Base-by-base conservation (phyloP, 2,329 filamentous ascomycete species). In the Pseudogymnoascus verrucosus region DNA sequence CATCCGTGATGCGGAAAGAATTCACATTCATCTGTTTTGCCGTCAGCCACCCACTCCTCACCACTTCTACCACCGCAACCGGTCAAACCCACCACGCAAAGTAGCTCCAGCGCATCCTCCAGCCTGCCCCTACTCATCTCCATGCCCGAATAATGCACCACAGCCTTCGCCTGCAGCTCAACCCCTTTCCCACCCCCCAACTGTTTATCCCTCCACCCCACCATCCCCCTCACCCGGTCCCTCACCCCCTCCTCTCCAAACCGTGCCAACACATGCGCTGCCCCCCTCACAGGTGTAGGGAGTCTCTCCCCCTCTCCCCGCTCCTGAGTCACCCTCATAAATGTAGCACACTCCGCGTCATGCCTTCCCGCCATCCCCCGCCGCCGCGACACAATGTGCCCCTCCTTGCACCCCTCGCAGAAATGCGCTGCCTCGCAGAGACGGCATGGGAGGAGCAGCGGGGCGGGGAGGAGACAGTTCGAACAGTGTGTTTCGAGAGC, bases 1-100 rank as follows among this genome's bases (percentile, higher is more conserved):
- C 14, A 16, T 59, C 34, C 1, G 62, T 61, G 34, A 64, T 47
- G 16, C 57, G 36, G 36, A 62, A 64, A 14, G 63, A 47, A 42
- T 64, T 64, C 28, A 36, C 39, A 21, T 62, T 40, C 36, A 64
- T 64, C 63, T 64, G 34, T 26, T 23, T 8, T 10, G 23, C 12
- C n/a, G 59, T 61, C 26, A 64, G 63, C 23, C 6, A 23, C n/a
- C n/a, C 5, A 4, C 19, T 19, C 5, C 5, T 5, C n/a, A 8
- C 31, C 28, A 7, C 12, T 3, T n/a, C 11, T 4, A 23, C 19
- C 31, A 36, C 11, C 1, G 12, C 6, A 1, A n/a, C 12, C 4
- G 4, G 14, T 7, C 7, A 37, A 60, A 37, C 57, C 23, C 8
- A 60, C 57, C 11, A 40, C 37, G 57, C 57, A 60, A 23, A 60